Percentiles rank a stretch among this genome's conserved stretches.
These are phyloP conservation scores for Fusarium tanahbumbuense DNA, from an alignment of 2,329 filamentous ascomycete genomes.

Conservation along the genomic window DNA sequence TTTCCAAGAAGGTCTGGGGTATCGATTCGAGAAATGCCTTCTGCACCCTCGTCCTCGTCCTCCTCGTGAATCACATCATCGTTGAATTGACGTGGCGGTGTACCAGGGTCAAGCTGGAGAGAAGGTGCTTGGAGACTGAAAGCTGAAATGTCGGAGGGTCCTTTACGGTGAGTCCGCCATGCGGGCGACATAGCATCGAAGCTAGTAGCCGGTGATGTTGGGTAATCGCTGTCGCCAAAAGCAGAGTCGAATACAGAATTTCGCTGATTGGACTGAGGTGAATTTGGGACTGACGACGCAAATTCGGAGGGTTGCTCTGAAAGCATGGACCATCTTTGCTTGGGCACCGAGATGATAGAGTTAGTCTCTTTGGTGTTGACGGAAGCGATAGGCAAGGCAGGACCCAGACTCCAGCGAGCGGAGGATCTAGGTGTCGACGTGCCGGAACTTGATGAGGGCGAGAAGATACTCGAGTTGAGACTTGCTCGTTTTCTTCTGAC, in stretches of 20 bases:
- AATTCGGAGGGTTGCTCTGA: slow-evolving; percentile 71
- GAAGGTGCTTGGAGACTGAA: slow-evolving; percentile 59
- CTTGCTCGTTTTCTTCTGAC: slow-evolving; percentile 79
- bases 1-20: slow-evolving; percentile 44
- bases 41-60: slow-evolving; percentile 50
- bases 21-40: slow-evolving; percentile 33
- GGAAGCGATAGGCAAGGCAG: slow-evolving; percentile 56
- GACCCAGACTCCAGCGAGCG: slow-evolving; percentile 54
- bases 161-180: slow-evolving; percentile 67
- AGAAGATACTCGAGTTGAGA: slow-evolving; percentile 70
- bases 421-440: slow-evolving; percentile 57
- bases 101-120: slow-evolving; percentile 52
- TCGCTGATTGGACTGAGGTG: slow-evolving; percentile 79
- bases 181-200: slow-evolving; percentile 74
- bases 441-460: slow-evolving; percentile 59
- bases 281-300: slow-evolving; percentile 81
- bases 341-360: slow-evolving; percentile 59
- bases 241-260: slow-evolving; percentile 84
- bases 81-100: slow-evolving; percentile 41
- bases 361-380: slow-evolving; percentile 63
- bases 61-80: slow-evolving; percentile 54
- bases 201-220: slow-evolving; percentile 85
- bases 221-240: slow-evolving; percentile 68
- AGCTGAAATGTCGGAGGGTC: slow-evolving; percentile 66
- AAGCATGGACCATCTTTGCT: slow-evolving; percentile 69